A percentile compares a stretch with the other conserved stretches of the same genome.
Conservation (phyloP, 2,329 filamentous ascomycete species). For the Colletotrichum tropicicola region DNA sequence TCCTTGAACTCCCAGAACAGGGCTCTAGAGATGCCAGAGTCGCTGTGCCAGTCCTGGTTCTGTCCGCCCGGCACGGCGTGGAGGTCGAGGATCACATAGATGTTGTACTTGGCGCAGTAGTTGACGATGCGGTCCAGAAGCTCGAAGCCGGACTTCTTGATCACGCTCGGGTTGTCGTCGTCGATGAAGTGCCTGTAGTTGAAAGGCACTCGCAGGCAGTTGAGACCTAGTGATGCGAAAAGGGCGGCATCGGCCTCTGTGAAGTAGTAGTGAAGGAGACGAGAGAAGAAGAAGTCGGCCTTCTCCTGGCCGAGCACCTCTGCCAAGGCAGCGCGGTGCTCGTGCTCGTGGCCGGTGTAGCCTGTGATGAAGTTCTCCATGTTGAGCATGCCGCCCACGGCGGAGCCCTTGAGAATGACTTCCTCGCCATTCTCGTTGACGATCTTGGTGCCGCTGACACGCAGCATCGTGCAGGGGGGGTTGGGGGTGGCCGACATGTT, state of each 20-base stretch:
- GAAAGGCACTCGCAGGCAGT: constrained; percentile 68
- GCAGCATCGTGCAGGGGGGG: constrained; percentile 39
- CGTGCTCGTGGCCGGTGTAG: constrained; percentile 67
- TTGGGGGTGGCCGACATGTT: constrained; percentile 10
- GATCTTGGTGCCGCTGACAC: constrained; percentile 44
- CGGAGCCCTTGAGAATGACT: constrained; percentile 52
- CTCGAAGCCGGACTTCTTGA: constrained; percentile 58
- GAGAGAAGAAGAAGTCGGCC: constrained; percentile 68
- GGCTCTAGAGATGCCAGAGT: constrained; percentile 45
- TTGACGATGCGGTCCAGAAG: constrained; percentile 58
- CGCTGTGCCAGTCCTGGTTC: constrained; percentile 58
- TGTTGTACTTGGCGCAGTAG: constrained; percentile 50
- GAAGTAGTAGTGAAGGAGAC: constrained; percentile 66
- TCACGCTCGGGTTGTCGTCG: constrained; percentile 56
- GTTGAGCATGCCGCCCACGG: constrained; percentile 43
- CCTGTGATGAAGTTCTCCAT: constrained; percentile 73
- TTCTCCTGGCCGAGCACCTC: constrained; percentile 64
- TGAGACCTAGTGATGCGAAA: constrained; percentile 63
- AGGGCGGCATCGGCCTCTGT: constrained; percentile 66
- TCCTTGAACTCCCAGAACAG: constrained; percentile 57
- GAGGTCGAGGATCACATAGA: constrained; percentile 55
- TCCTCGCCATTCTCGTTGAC: constrained; percentile 53
- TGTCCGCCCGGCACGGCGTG: constrained; percentile 55
- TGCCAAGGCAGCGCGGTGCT: constrained; percentile 62
- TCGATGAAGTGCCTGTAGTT: constrained; percentile 68